Conservation (phyloP, 192 early-diverging fungal species). For the Backusella psychrophila region DNA sequence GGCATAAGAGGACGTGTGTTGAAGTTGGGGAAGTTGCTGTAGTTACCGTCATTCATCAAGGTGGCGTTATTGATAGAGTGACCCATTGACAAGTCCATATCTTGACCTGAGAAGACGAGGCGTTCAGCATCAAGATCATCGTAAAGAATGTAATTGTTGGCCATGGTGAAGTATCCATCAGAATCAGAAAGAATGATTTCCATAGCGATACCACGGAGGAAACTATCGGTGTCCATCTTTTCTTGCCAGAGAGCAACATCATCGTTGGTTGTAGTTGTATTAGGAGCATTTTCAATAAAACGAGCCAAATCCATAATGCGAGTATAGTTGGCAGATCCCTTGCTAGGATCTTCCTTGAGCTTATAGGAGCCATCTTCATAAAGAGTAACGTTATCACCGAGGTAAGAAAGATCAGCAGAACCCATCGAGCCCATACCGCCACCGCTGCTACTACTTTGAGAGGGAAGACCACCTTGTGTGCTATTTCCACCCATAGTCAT, state of each 20-base stretch:
- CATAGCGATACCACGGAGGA: constrained; percentile 26
- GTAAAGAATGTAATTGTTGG: constrained; percentile 23
- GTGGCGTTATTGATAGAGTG: background rate
- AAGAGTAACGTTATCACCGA: background rate
- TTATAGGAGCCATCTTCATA: background rate
- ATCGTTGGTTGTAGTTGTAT: background rate
- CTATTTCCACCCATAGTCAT: background rate
- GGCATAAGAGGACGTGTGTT: background rate
- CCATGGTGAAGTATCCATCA: constrained; percentile 4
- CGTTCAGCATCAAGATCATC: constrained; percentile 2
- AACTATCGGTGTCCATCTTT: constrained; percentile 1
- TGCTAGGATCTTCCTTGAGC: constrained; percentile 1
- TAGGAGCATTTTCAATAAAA: background rate
- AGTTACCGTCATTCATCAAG: background rate
- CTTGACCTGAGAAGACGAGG: constrained; percentile 4
- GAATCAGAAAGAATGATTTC: constrained; percentile 5
- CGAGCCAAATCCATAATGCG: constrained; percentile 1
- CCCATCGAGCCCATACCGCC: background rate
- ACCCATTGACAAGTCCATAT: constrained; percentile 4
- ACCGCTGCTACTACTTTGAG: background rate
- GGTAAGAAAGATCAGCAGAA: constrained; percentile 5
- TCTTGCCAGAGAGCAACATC: constrained; percentile 7
- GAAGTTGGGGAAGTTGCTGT: background rate
- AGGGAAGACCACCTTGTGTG: background rate
- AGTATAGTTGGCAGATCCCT: background rate